Conservation (phyloP, 2,329 filamentous ascomycete species). For the Aspergillus tubingensis region DNA sequence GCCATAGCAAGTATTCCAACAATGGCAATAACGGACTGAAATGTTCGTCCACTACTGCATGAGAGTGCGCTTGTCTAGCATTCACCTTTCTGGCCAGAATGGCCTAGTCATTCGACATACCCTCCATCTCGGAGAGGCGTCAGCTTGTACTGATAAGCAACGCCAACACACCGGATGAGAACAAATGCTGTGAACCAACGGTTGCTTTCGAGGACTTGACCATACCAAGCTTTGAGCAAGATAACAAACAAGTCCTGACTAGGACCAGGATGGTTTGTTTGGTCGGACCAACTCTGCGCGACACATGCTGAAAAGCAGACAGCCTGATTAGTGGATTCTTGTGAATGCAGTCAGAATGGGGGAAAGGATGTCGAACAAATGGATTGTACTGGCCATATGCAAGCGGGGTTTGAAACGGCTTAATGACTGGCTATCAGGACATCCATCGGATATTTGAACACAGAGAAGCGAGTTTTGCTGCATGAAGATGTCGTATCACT, state of each 20-base stretch:
- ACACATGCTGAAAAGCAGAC: background rate
- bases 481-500: constrained; percentile 13
- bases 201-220: background rate
- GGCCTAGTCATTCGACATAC: background rate
- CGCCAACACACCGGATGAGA: background rate
- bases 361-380: background rate
- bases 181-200: constrained; percentile 11
- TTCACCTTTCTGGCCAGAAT: background rate
- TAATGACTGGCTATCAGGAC: background rate
- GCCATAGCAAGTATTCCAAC: background rate
- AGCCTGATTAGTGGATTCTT: background rate
- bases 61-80: background rate
- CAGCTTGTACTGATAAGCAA: background rate
- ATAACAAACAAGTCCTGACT: constrained; percentile 13
- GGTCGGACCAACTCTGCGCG: background rate
- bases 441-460: constrained; percentile 10
- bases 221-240: constrained; percentile 12
- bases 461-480: constrained; percentile 9
- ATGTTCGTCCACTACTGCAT: background rate
- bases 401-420: background rate
- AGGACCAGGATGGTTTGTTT: background rate
- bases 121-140: background rate
- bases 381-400: constrained; percentile 1
- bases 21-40: background rate
- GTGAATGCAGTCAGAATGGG: background rate